These are phyloP conservation scores for Russula lepida DNA, from an alignment of 768 basidiomycete species.

Conservation along the genomic window DNA sequence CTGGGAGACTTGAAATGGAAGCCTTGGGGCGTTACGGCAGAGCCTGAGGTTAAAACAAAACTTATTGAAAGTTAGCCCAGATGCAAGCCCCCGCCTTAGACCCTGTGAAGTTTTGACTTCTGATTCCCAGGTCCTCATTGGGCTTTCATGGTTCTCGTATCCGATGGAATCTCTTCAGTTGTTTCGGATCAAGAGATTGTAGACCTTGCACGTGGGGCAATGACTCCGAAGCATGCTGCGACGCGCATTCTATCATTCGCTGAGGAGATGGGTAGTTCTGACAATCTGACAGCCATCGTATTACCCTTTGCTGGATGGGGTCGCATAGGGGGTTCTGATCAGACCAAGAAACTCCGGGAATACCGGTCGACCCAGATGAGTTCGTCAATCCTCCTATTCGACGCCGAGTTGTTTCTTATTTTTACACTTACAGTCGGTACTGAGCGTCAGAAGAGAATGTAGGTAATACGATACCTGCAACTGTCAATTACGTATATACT, in stretches of 20 bases:
- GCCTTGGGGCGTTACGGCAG: conserved; percentile 84
- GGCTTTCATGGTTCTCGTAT: conserved; percentile 83
- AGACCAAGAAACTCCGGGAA: conserved; percentile 73
- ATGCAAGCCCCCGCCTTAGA: neutral
- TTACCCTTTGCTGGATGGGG: conserved; percentile 93
- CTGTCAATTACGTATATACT: neutral
- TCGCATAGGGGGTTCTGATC: conserved; percentile 66
- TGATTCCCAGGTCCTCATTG: conserved; percentile 58
- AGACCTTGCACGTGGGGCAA: conserved; percentile 70
- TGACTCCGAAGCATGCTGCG: conserved; percentile 73
- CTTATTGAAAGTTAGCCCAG: conserved; percentile 56
- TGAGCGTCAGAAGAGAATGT: conserved; percentile 63
- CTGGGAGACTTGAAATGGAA: conserved; percentile 88
- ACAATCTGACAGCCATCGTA: conserved; percentile 88
- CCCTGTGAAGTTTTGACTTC: neutral
- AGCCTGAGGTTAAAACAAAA: conserved; percentile 77
- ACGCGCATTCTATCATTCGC: conserved; percentile 75
- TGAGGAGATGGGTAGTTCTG: conserved; percentile 80
- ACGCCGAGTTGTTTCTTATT: neutral
- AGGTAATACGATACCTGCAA: conserved; percentile 12
- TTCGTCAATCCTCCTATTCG: conserved; percentile 19
- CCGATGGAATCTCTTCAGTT: conserved; percentile 87
- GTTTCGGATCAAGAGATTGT: conserved; percentile 92
- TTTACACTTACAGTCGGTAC: conserved; percentile 41
- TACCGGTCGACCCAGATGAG: conserved; percentile 47